Percentiles rank a stretch among this genome's conserved stretches.
These are phyloP conservation scores for Rostrohypoxylon terebratum DNA, from an alignment of 495 filamentous ascomycete genomes.

Conservation along the genomic window DNA sequence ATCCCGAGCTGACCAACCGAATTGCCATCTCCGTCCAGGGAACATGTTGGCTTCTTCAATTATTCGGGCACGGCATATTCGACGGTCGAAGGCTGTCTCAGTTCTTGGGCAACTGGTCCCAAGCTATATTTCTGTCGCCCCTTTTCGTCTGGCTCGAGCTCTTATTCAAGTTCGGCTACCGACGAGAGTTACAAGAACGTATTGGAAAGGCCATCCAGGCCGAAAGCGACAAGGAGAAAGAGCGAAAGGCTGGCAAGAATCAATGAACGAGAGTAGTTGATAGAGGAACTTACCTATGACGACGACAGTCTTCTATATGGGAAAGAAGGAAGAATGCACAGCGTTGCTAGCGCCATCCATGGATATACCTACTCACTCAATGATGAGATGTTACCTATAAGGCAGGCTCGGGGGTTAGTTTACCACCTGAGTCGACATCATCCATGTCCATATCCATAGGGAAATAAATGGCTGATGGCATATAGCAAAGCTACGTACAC, in stretches of 20 bases:
- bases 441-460: neutral
- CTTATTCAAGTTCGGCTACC: conserved; percentile 90
- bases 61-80: conserved; percentile 90
- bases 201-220: conserved; percentile 78
- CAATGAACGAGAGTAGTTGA: conserved; percentile 27
- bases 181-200: conserved; percentile 83
- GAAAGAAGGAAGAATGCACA: conserved; percentile 22
- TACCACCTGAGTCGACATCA: neutral
- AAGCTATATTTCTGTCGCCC: conserved; percentile 94
- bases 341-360: neutral
- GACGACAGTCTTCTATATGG: neutral
- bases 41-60: conserved; percentile 86
- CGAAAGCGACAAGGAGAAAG: conserved; percentile 71
- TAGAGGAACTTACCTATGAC: neutral
- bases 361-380: neutral
- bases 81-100: conserved; percentile 86
- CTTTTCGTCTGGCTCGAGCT: conserved; percentile 98
- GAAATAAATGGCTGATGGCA: neutral
- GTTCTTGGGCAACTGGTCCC: conserved; percentile 87
- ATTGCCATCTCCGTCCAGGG: conserved; percentile 74
- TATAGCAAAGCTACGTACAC: neutral
- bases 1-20: conserved; percentile 75
- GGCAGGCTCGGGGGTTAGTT: neutral
- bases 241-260: conserved; percentile 56
- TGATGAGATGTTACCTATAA: conserved; percentile 16